A percentile compares a stretch with the other conserved stretches of the same genome.
Conservation (phyloP, 1,139 yeast species). For the Lodderomyces beijingensis region DNA sequence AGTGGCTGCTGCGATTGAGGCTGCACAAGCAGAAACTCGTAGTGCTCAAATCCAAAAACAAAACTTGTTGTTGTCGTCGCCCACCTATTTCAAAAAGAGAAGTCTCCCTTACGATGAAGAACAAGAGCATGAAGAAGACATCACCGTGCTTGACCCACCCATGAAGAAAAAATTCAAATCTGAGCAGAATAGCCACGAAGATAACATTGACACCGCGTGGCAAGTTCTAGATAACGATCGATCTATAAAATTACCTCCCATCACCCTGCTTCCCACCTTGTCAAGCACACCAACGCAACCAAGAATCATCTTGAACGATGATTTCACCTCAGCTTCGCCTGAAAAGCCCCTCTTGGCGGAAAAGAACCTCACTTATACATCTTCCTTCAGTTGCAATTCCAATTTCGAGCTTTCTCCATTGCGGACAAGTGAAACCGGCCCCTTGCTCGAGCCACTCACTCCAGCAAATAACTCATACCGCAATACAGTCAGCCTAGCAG, state of each 20-base stretch:
- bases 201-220: constrained; percentile 1
- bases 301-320: not conserved
- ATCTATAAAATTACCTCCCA: constrained; percentile 1
- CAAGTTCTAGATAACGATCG: not conserved
- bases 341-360: constrained; percentile 39
- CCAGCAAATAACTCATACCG: constrained; percentile 29
- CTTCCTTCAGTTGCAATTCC: constrained; percentile 64
- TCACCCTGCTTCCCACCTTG: not conserved
- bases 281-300: not conserved
- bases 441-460: constrained; percentile 55
- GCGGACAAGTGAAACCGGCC: constrained; percentile 56
- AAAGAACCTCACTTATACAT: constrained; percentile 44
- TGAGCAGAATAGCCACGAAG: not conserved
- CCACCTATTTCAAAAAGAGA: constrained; percentile 1
- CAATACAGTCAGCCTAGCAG: constrained; percentile 1
- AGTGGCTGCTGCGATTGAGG: constrained; percentile 16
- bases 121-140: constrained; percentile 12
- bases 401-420: constrained; percentile 62
- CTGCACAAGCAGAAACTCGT: constrained; percentile 9
- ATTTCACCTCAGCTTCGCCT: constrained; percentile 28
- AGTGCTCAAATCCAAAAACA: constrained; percentile 15
- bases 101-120: not conserved
- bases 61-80: constrained; percentile 3
- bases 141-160: constrained; percentile 14
- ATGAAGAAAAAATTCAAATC: constrained; percentile 10